Evolutionary conservation across 805 yeast genomes (phyloP).

Genomic region (Wickerhamiella australiensis): DNA sequence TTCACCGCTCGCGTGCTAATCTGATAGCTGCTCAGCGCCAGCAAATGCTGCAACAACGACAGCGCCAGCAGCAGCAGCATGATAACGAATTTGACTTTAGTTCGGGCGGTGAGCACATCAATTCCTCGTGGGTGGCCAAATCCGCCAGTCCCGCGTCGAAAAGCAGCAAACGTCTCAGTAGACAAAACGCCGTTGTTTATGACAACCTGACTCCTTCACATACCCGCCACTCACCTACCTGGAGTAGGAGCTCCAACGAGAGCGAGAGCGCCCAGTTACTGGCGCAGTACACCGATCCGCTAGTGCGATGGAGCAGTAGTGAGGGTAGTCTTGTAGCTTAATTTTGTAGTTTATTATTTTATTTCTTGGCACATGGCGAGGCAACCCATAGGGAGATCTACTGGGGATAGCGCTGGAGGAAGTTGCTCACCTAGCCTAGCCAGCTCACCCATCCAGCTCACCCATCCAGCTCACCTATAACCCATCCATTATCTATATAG

Average conservation of each 20-base stretch:
- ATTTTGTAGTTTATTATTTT: neutral
- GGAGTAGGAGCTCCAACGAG: neutral
- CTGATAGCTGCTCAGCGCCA: neutral
- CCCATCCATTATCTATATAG: too few relatives aligned
- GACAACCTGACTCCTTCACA: slow-evolving; percentile 4
- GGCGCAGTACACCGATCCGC: neutral
- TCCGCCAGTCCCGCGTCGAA: neutral
- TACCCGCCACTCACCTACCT: neutral
- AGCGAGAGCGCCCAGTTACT: neutral
- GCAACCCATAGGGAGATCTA: too few relatives aligned
- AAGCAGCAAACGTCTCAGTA: neutral
- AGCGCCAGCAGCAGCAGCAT: neutral
- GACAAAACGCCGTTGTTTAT: slow-evolving; percentile 4
- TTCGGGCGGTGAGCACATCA: neutral
- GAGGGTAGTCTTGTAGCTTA: neutral
- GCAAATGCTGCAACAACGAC: neutral
- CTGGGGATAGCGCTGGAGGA: too few relatives aligned
- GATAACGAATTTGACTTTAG: neutral
- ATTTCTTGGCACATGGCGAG: too few relatives aligned
- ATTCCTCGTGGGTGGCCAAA: slow-evolving; percentile 1
- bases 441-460: too few relatives aligned
- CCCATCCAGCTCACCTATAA: too few relatives aligned
- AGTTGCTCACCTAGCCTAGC: too few relatives aligned
- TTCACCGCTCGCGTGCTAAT: neutral
- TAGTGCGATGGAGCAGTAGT: neutral